phyloP scores from a whole-genome alignment of 306 rosid genomes.

The Boehmeria nivea region DNA sequence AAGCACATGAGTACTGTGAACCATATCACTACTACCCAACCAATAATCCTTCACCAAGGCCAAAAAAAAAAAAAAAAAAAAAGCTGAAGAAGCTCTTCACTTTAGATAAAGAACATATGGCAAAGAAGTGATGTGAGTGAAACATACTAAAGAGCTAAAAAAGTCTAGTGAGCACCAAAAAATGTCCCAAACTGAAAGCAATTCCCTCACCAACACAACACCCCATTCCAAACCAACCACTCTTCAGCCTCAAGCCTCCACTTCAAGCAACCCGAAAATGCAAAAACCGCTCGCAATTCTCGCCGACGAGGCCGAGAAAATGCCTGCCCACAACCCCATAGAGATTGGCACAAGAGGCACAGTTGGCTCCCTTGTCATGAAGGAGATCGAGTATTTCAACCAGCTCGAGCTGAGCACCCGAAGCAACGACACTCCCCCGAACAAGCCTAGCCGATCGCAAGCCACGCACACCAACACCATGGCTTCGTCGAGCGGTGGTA shows the following conservation, averaged over 20 bases:
- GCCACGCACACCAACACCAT: constrained; percentile 5
- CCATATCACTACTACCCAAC: constrained; percentile 34
- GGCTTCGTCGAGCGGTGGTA: constrained; percentile 34
- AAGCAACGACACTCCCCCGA: constrained; percentile 21
- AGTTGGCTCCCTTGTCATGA: constrained; percentile 57
- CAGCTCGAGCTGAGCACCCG: constrained; percentile 31
- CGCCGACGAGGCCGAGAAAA: constrained; percentile 31
- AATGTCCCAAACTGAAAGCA: constrained; percentile 34
- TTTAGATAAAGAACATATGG: constrained; percentile 32
- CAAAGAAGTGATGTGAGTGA: constrained; percentile 31
- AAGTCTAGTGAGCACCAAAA: constrained; percentile 16
- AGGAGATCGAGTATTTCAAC: constrained; percentile 59
- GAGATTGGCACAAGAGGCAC: constrained; percentile 67
- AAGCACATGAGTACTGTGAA: constrained; percentile 51
- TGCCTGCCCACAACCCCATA: constrained; percentile 34
- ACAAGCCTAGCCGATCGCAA: constrained; percentile 28
- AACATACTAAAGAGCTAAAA: constrained; percentile 17
- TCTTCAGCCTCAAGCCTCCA: constrained; percentile 34
- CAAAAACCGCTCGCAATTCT: constrained; percentile 14
- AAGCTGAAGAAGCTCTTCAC: constrained; percentile 17
- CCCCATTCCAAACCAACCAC: constrained; percentile 20
- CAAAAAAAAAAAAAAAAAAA: not conserved
- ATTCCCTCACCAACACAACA: constrained; percentile 31
- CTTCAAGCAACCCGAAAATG: too few relatives aligned
- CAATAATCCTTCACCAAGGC: not conserved